phyloP scores from a whole-genome alignment of 345 rosid genomes.

The Raphanus raphanistrum region DNA sequence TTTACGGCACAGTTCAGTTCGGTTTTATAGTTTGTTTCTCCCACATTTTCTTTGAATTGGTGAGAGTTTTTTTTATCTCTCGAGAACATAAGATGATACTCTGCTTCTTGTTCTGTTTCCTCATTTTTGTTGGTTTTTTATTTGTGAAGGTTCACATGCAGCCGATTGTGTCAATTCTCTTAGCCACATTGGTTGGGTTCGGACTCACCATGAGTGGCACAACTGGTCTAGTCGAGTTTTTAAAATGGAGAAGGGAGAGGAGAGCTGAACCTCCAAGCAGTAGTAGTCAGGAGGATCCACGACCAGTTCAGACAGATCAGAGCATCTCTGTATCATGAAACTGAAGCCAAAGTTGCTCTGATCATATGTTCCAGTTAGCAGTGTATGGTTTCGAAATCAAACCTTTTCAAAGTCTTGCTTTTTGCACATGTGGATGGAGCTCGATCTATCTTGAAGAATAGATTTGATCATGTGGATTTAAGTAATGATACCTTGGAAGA shows the following conservation, averaged over 20 bases:
- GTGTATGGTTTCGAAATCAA: background rate
- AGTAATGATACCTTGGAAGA: slow-evolving; percentile 7
- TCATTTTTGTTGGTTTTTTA: background rate
- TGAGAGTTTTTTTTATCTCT: slow-evolving; percentile 38
- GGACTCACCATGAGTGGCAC: slow-evolving; percentile 68
- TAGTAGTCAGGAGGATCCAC: slow-evolving; percentile 28
- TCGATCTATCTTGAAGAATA: slow-evolving; percentile 9
- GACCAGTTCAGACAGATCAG: slow-evolving; percentile 27
- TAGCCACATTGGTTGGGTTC: slow-evolving; percentile 75
- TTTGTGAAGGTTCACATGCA: slow-evolving; percentile 63
- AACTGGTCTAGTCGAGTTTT: slow-evolving; percentile 50
- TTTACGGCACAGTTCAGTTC: slow-evolving; percentile 71
- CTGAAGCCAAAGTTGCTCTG: background rate
- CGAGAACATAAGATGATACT: slow-evolving; percentile 6
- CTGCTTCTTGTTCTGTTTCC: slow-evolving; percentile 4
- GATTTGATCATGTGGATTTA: slow-evolving; percentile 11
- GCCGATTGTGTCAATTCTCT: slow-evolving; percentile 63
- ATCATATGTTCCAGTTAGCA: slow-evolving; percentile 13
- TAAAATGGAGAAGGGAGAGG: slow-evolving; percentile 40
- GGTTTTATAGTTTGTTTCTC: slow-evolving; percentile 69
- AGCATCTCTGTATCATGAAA: slow-evolving; percentile 27
- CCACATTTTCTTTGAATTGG: slow-evolving; percentile 73
- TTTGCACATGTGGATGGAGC: background rate
- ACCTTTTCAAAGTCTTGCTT: background rate
- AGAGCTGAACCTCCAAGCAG: slow-evolving; percentile 24